Evolutionary conservation across 2,329 filamentous ascomycete genomes (phyloP).

Genomic region (Pleoardoris graminearum): DNA sequence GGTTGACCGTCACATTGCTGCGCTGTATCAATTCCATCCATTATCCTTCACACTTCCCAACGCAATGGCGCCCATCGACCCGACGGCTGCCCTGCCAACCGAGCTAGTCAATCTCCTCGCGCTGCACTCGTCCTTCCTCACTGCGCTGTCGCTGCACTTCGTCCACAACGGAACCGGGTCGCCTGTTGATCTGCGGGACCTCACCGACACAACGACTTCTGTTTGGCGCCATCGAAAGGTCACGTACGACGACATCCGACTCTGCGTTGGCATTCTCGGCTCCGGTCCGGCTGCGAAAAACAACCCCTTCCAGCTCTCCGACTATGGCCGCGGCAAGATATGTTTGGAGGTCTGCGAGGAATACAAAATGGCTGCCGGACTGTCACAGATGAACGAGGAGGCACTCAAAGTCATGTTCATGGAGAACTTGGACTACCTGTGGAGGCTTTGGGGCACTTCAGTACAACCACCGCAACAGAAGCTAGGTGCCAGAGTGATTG

Average conservation of each 20-base stretch:
- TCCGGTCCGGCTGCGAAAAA: constrained; percentile 30
- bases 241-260: constrained; percentile 51
- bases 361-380: constrained; percentile 28
- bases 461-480: constrained; percentile 17
- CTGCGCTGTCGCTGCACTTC: constrained; percentile 54
- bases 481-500: constrained; percentile 30
- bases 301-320: constrained; percentile 46
- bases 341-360: constrained; percentile 46
- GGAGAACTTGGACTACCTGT: constrained; percentile 50
- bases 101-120: constrained; percentile 49
- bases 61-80: constrained; percentile 36
- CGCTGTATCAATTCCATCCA: constrained; percentile 22
- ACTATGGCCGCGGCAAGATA: constrained; percentile 50
- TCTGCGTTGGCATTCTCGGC: constrained; percentile 48
- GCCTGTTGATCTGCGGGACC: constrained; percentile 47
- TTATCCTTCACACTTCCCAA: constrained; percentile 7
- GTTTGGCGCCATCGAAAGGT: constrained; percentile 53
- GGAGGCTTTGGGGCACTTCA: constrained; percentile 46
- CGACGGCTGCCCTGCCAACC: constrained; percentile 41
- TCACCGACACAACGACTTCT: constrained; percentile 48
- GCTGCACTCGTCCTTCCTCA: constrained; percentile 55
- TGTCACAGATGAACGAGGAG: constrained; percentile 50
- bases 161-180: constrained; percentile 54
- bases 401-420: constrained; percentile 57
- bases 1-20: constrained; percentile 27